phyloP scores from a whole-genome alignment of 352 stramenopile species.

The Globisporangium nunn region DNA sequence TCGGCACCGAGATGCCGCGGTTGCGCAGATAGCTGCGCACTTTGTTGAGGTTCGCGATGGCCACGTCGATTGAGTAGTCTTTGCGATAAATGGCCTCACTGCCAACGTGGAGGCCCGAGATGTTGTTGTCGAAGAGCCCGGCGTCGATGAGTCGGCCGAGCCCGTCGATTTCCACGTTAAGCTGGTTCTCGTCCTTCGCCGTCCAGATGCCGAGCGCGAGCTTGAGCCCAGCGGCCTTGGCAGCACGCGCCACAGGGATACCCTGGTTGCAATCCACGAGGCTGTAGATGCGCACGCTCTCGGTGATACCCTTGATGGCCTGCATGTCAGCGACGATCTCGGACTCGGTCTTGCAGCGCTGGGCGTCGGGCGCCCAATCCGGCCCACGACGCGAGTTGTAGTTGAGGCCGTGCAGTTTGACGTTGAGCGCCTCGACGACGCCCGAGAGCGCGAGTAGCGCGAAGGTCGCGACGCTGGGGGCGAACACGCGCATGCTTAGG shows the following conservation, averaged over 20 bases:
- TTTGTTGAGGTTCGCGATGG: constrained; percentile 55
- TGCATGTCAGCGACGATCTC: constrained; percentile 54
- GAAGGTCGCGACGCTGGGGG: constrained; percentile 3
- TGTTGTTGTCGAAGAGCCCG: constrained; percentile 36
- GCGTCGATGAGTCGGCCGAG: constrained; percentile 31
- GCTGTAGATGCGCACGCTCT: constrained; percentile 66
- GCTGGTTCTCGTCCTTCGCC: constrained; percentile 15
- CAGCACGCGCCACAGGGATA: constrained; percentile 32
- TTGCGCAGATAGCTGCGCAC: constrained; percentile 39
- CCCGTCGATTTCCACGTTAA: constrained; percentile 41
- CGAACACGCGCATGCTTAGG: constrained; percentile 16
- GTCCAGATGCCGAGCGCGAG: constrained; percentile 69
- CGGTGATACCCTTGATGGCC: constrained; percentile 28
- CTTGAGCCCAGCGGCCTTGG: constrained; percentile 35
- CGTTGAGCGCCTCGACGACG: constrained; percentile 27
- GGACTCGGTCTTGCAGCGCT: constrained; percentile 37
- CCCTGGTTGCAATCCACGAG: constrained; percentile 50
- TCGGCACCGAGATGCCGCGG: constrained; percentile 33
- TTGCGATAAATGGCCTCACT: constrained; percentile 69
- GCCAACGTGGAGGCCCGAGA: constrained; percentile 49
- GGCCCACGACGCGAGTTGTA: constrained; percentile 61
- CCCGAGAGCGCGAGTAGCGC: constrained; percentile 11
- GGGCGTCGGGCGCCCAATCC: constrained; percentile 30
- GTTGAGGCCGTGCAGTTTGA: constrained; percentile 65
- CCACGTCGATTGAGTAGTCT: constrained; percentile 32